Base-by-base conservation (phyloP, 768 basidiomycete genomes). In the Tremella yokohamensis region DNA sequence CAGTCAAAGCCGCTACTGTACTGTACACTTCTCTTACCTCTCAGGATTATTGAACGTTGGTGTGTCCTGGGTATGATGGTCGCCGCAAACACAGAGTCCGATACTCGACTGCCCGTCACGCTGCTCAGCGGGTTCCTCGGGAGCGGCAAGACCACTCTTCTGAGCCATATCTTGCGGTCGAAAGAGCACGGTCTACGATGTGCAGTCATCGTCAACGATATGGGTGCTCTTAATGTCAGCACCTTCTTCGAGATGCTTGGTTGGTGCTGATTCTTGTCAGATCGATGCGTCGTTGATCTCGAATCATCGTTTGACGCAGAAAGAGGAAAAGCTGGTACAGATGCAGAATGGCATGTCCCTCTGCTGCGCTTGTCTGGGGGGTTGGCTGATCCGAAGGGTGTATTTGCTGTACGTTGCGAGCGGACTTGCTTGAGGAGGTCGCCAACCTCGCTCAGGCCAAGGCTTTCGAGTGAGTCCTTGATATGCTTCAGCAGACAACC, bases 371-470 rank as follows among this genome's bases (percentile, higher is more conserved):
- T 18, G 15, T 19, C 19, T 26, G 2, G 26, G 22, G 7, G 26
- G 16, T 9, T n/a, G 15, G 19, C 37, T 15, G 26, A 19, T 39
- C 11, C 6, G 29, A 24, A 73, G 66, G 75, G 3, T 76, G 76
- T 54, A 76, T 77, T 49, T 76, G 76, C 64, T 74, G 76, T 58
- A 77, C 73, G 2, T 62, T 77, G 2, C 69, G 76, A 29, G 70
- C 66, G 2, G 76, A 77, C 50, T 50, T 77, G 2, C 61, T 77
- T 16, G 76, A 77, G 49, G 73, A 75, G 58, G 64, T 77, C 4
- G 72, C 70, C 6, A 58, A 55, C 22, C 62, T 77, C 1, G 74
- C 73, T 0, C 70, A 73, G 15, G 51, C 57, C 16, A 62, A 58
- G 2, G 40, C 45, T 1, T 72, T 74, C 45, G 77, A 78, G 62